A percentile compares a stretch with the other conserved stretches of the same genome.
These are phyloP conservation scores for Lasiodiplodia sp. DNA, from an alignment of 2,329 filamentous ascomycete species.

Conservation along the genomic window DNA sequence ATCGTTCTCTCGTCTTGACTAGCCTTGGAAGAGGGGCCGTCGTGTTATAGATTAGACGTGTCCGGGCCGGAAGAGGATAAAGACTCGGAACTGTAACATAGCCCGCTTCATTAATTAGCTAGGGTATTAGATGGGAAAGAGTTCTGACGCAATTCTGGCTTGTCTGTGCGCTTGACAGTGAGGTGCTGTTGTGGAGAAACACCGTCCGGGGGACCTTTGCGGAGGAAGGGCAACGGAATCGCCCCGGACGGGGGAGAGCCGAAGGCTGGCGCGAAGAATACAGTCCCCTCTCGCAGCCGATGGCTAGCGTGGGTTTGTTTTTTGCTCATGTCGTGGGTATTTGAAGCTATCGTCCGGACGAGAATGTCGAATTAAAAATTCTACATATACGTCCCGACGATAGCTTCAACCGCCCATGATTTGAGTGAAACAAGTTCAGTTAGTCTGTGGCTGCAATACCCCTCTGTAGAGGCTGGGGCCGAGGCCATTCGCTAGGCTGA, in stretches of 20 bases:
- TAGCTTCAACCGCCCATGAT: no score
- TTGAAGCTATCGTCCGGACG: no score
- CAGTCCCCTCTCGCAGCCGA: no score
- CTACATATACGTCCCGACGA: no score
- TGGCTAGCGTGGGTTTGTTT: no score
- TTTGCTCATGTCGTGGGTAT: no score
- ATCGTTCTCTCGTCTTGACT: slow-evolving; percentile 22
- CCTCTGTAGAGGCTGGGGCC: not conserved
- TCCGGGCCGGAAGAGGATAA: not conserved
- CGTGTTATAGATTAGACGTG: slow-evolving; percentile 29
- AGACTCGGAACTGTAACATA: slow-evolving; percentile 25
- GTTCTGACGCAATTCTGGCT: slow-evolving; percentile 2
- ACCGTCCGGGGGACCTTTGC: not conserved
- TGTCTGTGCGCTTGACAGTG: not conserved
- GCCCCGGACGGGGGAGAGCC: not conserved
- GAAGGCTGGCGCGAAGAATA: no score
- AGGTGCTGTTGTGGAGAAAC: not conserved
- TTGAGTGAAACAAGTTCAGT: not conserved
- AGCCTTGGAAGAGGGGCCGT: slow-evolving; percentile 23
- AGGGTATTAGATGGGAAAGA: slow-evolving; percentile 25
- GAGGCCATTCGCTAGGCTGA: slow-evolving; percentile 2
- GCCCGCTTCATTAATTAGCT: slow-evolving; percentile 24
- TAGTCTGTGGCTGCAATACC: not conserved
- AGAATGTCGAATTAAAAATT: no score
- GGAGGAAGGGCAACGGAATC: not conserved